Evolutionary conservation across 768 basidiomycete species (phyloP).

Genomic region (Termitomyces sp.): DNA sequence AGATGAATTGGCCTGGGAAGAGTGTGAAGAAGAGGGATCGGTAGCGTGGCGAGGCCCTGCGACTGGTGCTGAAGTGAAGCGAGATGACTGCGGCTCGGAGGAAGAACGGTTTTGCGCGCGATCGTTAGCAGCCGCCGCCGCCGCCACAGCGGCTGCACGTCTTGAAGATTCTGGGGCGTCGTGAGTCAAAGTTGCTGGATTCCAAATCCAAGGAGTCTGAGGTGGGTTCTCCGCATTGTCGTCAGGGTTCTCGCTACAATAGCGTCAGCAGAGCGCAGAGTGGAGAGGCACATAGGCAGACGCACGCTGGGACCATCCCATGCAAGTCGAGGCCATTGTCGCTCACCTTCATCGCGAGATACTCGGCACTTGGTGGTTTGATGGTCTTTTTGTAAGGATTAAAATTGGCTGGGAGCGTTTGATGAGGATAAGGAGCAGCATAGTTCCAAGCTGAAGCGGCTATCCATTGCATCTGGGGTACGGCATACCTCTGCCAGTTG

Average conservation of each 20-base stretch:
- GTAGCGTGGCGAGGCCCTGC: slow-evolving; percentile 9
- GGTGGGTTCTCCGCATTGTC: slow-evolving; percentile 18
- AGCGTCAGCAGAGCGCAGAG: not conserved
- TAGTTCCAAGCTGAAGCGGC: slow-evolving; percentile 33
- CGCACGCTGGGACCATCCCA: slow-evolving; percentile 61
- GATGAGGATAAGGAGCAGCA: slow-evolving; percentile 12
- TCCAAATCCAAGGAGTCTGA: slow-evolving; percentile 75
- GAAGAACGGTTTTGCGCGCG: slow-evolving; percentile 15
- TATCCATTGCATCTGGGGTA: slow-evolving; percentile 27
- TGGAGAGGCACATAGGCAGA: slow-evolving; percentile 9
- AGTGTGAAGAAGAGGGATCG: slow-evolving; percentile 9
- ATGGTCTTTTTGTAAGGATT: slow-evolving; percentile 64
- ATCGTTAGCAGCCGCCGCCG: slow-evolving; percentile 10
- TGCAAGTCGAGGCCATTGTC: slow-evolving; percentile 63
- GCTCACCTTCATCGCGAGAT: slow-evolving; percentile 50
- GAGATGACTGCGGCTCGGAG: slow-evolving; percentile 16
- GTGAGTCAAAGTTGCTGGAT: slow-evolving; percentile 37
- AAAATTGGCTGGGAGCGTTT: slow-evolving; percentile 18
- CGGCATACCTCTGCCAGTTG: slow-evolving; percentile 22
- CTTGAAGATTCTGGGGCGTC: slow-evolving; percentile 17
- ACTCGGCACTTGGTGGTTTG: slow-evolving; percentile 58
- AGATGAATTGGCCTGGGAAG: not conserved
- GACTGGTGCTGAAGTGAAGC: not conserved
- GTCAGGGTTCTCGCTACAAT: slow-evolving; percentile 27
- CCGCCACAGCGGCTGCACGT: slow-evolving; percentile 9